Evolutionary conservation across 2,329 filamentous ascomycete genomes (phyloP).

Genomic region (Aspergillus sp.): DNA sequence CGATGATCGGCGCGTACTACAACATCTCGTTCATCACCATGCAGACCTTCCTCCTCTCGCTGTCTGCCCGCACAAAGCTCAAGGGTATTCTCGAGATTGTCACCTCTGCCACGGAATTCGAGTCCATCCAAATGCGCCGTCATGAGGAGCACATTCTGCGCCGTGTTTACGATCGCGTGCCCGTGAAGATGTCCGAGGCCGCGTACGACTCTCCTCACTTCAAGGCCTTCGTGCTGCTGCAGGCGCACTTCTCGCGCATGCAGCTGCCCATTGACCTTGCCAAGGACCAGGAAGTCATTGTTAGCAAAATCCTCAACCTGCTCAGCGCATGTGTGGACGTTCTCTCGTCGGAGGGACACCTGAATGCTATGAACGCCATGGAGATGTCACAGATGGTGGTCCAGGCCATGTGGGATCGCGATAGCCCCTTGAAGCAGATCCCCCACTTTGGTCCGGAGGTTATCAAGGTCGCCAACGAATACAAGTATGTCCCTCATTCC

Average conservation of each 20-base stretch:
- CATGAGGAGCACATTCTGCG: constrained; percentile 87
- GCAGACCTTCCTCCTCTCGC: constrained; percentile 94
- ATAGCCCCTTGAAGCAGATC: constrained; percentile 95
- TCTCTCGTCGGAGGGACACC: constrained; percentile 87
- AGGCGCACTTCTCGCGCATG: constrained; percentile 97
- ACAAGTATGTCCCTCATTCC: constrained; percentile 57
- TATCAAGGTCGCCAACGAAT: constrained; percentile 77
- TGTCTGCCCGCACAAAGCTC: constrained; percentile 85
- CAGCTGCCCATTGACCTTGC: constrained; percentile 91
- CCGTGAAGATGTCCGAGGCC: constrained; percentile 88
- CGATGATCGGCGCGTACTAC: constrained; percentile 98
- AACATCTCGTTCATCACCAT: constrained; percentile 99
- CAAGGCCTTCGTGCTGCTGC: constrained; percentile 95
- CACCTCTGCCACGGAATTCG: constrained; percentile 94
- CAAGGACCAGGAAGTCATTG: constrained; percentile 88
- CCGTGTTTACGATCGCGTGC: constrained; percentile 89
- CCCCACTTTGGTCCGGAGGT: constrained; percentile 86
- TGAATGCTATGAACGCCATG: constrained; percentile 98
- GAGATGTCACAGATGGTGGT: constrained; percentile 99
- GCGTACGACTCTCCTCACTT: constrained; percentile 94
- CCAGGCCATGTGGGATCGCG: constrained; percentile 98
- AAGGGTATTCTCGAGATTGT: constrained; percentile 97
- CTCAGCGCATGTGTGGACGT: constrained; percentile 93
- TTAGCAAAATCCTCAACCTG: constrained; percentile 81
- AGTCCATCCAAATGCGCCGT: constrained; percentile 87